Evolutionary conservation across 192 early-diverging fungal genomes (phyloP), one percentile per base, ranked within the genome.

Genomic region (Rhizophlyctis rosea): DNA sequence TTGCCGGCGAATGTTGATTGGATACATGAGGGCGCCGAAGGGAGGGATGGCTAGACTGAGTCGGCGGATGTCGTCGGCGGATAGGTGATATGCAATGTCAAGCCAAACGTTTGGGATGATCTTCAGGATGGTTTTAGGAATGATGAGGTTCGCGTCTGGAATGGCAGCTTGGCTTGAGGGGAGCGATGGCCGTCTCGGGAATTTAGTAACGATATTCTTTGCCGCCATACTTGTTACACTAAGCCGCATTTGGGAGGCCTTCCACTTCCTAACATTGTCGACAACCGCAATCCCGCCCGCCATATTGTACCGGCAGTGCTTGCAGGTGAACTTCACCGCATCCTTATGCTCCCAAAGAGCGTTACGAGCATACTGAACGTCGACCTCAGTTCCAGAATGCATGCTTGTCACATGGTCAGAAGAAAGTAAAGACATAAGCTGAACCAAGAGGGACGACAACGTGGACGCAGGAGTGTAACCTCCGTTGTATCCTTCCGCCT

Each of bases 401-500:
- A 57, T 62, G 28, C 58, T 52, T 32, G 63, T 62, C 1, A 70
- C 62, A 1, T 47, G 13, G 1, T 35, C 57, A 23, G 68, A 61
- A 14, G 68, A 53, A 29, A 70, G 58, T 55, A 70, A 70, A 33
- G 32, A 39, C 54, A 70, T 30, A 16, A 70, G 60, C 55, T 70
- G 68, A 25, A 70, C 23, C n/a, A 70, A 57, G 14, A 70, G 27
- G n/a, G 61, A 39, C 5, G 29, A 28, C 28, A 70, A 48, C 51
- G 61, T 33, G 28, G 63, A 70, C 27, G 68, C 68, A 5, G 68
- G 68, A 1, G 61, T 50, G 62, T 70, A 70, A 4, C 68, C 68
- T 3, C 61, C 61, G 29, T 58, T 53, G 29, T 63, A 63, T 16
- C 68, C 68, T 13, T 53, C 35, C 28, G n/a, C 3, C 25, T 64